Evolutionary conservation across 352 stramenopile genomes (phyloP).

Genomic region (Phytophthora gonapodyides): DNA sequence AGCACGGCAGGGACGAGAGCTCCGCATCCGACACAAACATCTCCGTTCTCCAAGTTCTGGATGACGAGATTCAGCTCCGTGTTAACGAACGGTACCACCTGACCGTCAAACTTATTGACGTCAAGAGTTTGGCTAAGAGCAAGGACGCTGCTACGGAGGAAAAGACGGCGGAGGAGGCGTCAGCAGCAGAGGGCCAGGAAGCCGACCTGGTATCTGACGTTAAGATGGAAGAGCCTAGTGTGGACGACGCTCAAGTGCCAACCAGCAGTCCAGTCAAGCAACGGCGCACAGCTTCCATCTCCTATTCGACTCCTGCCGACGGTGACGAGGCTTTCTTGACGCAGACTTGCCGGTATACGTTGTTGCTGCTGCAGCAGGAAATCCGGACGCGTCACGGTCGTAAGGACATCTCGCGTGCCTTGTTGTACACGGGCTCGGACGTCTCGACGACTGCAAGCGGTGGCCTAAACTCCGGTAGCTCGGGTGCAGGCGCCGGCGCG

Average conservation of each 20-base stretch:
- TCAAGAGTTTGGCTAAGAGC: conserved; percentile 40
- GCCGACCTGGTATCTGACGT: conserved; percentile 20
- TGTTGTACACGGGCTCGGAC: conserved; percentile 55
- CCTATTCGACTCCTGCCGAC: conserved; percentile 30
- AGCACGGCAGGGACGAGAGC: conserved; percentile 43
- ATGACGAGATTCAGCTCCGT: conserved; percentile 81
- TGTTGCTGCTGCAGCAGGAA: conserved; percentile 82
- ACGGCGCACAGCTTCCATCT: conserved; percentile 34
- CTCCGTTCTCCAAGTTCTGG: conserved; percentile 76
- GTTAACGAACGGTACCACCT: conserved; percentile 80
- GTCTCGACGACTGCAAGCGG: conserved; percentile 21
- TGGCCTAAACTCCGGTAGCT: conserved; percentile 17
- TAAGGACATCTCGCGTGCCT: conserved; percentile 65
- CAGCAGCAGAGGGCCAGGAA: conserved; percentile 16
- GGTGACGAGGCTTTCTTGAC: conserved; percentile 60
- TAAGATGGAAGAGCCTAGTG: conserved; percentile 27
- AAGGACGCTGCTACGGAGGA: conserved; percentile 11
- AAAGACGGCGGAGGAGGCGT: conserved; percentile 11
- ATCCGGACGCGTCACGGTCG: conserved; percentile 75
- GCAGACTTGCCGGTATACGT: conserved; percentile 68
- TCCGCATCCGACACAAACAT: conserved; percentile 38
- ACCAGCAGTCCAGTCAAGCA: conserved; percentile 32
- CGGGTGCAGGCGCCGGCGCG: conserved; percentile 7
- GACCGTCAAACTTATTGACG: conserved; percentile 72
- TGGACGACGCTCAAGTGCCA: conserved; percentile 17